Base-by-base conservation (phyloP, 108 stramenopile species). In the Mediolabrus comicus region DNA sequence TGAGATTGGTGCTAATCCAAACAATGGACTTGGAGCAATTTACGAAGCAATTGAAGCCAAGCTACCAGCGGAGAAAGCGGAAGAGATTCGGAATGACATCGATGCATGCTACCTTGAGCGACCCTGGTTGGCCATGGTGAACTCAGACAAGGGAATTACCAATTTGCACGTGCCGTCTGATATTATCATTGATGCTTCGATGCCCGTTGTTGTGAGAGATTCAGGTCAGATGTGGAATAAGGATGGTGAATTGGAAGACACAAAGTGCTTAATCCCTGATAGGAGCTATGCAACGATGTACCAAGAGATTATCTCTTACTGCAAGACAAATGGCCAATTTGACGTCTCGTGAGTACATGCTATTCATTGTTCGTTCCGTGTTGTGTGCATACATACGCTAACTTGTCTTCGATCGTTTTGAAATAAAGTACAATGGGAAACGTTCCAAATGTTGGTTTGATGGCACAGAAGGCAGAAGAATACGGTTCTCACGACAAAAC, bases 191-290 rank as follows among this genome's bases (percentile, higher is more conserved):
- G 96, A 97, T 84, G 96, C 96, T 32, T 86, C 84, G 25, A 94
- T 97, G 94, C 96, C 96, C 24, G 89, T 88, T 36, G 96, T 95
- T 17, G 65, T 97, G 39, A 85, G 96, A 4, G 96, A 97, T 66
- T 83, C 81, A 12, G 96, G 96, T n/a, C 90, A 92, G 73, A 97
- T 97, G 96, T 97, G 92, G 92, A 95, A 95, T 88, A 92, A 92
- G 59, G 78, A 85, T 59, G 67, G 73, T 57, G 92, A 94, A 74
- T 70, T 95, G 66, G 92, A 95, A 74, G 94, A 97, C 54, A 86
- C 86, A 71, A 97, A 97, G 82, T 97, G 92, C 69, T 72, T 97
- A 65, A 94, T 94, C 71, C 92, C 93, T 33, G 90, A 91, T 77
- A 84, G 96, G 35, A 92, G 85, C 77, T 97, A 97, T 67, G 94